These are phyloP conservation scores for Dendrocalamus sinicus DNA, from an alignment of 176 grass and related monocot genomes.

Conservation along the genomic window DNA sequence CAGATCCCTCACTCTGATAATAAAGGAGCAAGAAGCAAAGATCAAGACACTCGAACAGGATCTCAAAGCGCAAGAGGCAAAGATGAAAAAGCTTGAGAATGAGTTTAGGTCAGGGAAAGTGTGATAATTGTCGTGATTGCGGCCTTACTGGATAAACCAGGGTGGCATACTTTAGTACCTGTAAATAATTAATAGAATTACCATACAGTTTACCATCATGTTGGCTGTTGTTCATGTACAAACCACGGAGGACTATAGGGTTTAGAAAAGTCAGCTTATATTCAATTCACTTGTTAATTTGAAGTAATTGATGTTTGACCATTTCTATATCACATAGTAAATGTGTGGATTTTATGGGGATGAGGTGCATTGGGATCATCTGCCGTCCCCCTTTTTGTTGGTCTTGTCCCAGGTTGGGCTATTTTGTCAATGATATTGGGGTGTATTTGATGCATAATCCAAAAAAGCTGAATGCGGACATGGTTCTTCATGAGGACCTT, in stretches of 20 bases:
- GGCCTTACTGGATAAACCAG: slow-evolving; percentile 23
- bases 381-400: slow-evolving; percentile 28
- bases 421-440: slow-evolving; percentile 9
- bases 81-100: slow-evolving; percentile 74
- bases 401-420: slow-evolving; percentile 32
- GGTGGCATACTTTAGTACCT: slow-evolving; percentile 36
- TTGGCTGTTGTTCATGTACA: slow-evolving; percentile 31
- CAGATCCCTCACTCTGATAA: slow-evolving; percentile 56
- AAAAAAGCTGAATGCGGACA: not conserved
- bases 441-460: slow-evolving; percentile 1
- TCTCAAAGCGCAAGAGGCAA: slow-evolving; percentile 66
- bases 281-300: slow-evolving; percentile 44
- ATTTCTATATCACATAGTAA: slow-evolving; percentile 15
- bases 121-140: slow-evolving; percentile 26
- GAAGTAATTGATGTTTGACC: slow-evolving; percentile 34
- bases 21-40: slow-evolving; percentile 87
- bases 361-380: slow-evolving; percentile 38
- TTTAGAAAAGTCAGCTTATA: slow-evolving; percentile 37
- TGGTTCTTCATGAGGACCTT: slow-evolving; percentile 8
- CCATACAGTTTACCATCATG: slow-evolving; percentile 32
- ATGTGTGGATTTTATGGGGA: slow-evolving; percentile 7
- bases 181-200: slow-evolving; percentile 44
- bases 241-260: not conserved
- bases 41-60: slow-evolving; percentile 65
- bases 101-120: slow-evolving; percentile 54